Conservation (phyloP, 352 stramenopile species). For the Peronospora farinosa region DNA sequence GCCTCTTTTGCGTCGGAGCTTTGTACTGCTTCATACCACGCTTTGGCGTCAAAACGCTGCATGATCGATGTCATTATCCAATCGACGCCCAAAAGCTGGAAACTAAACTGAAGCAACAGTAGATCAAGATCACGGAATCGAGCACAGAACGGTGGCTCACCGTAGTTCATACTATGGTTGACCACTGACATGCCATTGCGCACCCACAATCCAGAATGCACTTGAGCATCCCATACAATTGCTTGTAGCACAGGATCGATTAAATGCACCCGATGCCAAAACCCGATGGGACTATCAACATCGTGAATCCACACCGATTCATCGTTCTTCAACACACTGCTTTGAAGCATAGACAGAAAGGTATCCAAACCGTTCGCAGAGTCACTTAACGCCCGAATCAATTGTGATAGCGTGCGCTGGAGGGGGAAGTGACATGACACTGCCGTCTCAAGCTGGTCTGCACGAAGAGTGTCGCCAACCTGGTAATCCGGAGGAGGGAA, state of each 20-base stretch:
- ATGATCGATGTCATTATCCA: constrained; percentile 75
- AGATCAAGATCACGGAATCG: constrained; percentile 80
- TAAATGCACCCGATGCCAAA: constrained; percentile 77
- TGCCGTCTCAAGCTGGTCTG: constrained; percentile 51
- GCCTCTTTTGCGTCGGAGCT: constrained; percentile 42
- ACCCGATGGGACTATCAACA: constrained; percentile 50
- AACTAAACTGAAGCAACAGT: constrained; percentile 71
- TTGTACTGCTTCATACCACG: constrained; percentile 47
- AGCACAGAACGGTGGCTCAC: constrained; percentile 79
- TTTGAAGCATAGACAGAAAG: constrained; percentile 51
- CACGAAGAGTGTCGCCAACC: constrained; percentile 45
- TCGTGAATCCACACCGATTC: constrained; percentile 57
- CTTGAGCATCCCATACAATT: constrained; percentile 85
- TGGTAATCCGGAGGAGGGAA: constrained; percentile 60
- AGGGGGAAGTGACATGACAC: constrained; percentile 80
- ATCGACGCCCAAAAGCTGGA: constrained; percentile 65
- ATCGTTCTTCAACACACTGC: constrained; percentile 16
- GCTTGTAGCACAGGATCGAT: constrained; percentile 73
- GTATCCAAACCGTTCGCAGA: constrained; percentile 45
- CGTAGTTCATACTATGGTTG: constrained; percentile 88
- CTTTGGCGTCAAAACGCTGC: constrained; percentile 55
- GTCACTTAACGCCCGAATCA: constrained; percentile 66
- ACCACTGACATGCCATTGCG: constrained; percentile 80
- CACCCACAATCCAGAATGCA: constrained; percentile 79
- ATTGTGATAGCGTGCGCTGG: constrained; percentile 65